phyloP scores from a whole-genome alignment of 371 early-diverging fungal species.

The Rhizopus arrhizus region DNA sequence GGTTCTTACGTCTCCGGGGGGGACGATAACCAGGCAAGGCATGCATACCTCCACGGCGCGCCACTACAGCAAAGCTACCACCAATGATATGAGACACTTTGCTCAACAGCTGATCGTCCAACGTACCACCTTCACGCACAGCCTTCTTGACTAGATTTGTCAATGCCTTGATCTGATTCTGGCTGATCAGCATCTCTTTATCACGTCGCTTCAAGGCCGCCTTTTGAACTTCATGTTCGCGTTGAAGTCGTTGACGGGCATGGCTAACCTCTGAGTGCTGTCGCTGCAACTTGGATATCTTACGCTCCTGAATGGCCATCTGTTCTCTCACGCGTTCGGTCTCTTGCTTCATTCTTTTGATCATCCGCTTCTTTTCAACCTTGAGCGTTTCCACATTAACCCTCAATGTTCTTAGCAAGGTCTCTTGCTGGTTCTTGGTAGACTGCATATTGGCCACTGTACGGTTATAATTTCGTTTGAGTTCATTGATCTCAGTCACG shows the following conservation, averaged over 20 bases:
- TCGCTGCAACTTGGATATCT: constrained; percentile 72
- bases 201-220: constrained; percentile 58
- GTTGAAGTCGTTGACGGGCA: constrained; percentile 68
- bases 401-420: constrained; percentile 53
- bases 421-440: constrained; percentile 58
- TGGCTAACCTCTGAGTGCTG: constrained; percentile 70
- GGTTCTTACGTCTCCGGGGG: constrained; percentile 42
- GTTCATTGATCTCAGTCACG: constrained; percentile 68
- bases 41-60: constrained; percentile 32
- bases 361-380: constrained; percentile 78
- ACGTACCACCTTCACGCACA: constrained; percentile 50
- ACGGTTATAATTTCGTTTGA: constrained; percentile 63
- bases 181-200: constrained; percentile 60
- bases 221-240: constrained; percentile 69
- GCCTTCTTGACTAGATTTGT: constrained; percentile 56
- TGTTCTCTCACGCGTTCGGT: constrained; percentile 70
- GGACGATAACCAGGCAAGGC: constrained; percentile 26
- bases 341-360: constrained; percentile 80
- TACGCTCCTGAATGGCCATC: constrained; percentile 66
- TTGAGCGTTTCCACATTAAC: constrained; percentile 67
- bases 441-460: constrained; percentile 58
- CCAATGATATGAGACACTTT: constrained; percentile 52
- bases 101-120: constrained; percentile 45
- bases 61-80: constrained; percentile 47
- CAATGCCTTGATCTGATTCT: constrained; percentile 57